Percentiles rank a stretch among this genome's conserved stretches.
Evolutionary conservation across 805 yeast species (phyloP).

Genomic region (Brettanomyces sp.): DNA sequence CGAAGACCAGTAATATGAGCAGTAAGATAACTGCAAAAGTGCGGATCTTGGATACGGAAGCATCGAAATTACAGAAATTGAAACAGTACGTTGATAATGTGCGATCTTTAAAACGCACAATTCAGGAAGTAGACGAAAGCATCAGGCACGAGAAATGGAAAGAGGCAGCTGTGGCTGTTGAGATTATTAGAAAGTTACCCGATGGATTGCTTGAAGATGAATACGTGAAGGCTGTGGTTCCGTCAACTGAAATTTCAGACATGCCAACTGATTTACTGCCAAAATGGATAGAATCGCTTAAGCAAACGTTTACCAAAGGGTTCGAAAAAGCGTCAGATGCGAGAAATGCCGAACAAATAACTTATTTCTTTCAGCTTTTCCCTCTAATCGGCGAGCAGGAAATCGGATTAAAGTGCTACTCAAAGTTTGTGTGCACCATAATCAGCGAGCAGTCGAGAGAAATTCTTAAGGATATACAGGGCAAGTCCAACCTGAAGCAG

Average conservation of each 20-base stretch:
- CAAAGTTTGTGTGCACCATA: slow-evolving; percentile 77
- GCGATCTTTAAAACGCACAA: slow-evolving; percentile 53
- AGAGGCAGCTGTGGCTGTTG: slow-evolving; percentile 65
- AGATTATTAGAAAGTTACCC: slow-evolving; percentile 45
- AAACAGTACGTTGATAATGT: slow-evolving; percentile 57
- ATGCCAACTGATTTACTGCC: slow-evolving; percentile 50
- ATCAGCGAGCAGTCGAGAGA: slow-evolving; percentile 71
- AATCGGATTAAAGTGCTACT: slow-evolving; percentile 70
- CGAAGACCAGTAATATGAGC: slow-evolving; percentile 58
- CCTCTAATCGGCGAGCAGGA: slow-evolving; percentile 72
- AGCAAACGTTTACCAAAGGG: slow-evolving; percentile 44
- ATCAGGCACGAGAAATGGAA: slow-evolving; percentile 64
- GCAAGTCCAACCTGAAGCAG: slow-evolving; percentile 26
- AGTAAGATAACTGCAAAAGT: slow-evolving; percentile 60
- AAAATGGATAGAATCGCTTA: slow-evolving; percentile 52
- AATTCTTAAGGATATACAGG: slow-evolving; percentile 41
- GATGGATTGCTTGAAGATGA: slow-evolving; percentile 43
- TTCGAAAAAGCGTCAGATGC: slow-evolving; percentile 63
- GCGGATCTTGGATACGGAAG: slow-evolving; percentile 60
- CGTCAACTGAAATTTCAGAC: slow-evolving; percentile 79
- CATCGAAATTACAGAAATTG: slow-evolving; percentile 52
- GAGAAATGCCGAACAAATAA: slow-evolving; percentile 59
- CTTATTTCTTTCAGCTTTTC: slow-evolving; percentile 75
- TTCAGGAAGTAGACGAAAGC: slow-evolving; percentile 59
- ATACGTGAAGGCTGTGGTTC: slow-evolving; percentile 75